Percentiles rank a stretch among this genome's conserved stretches.
Evolutionary conservation across 1,139 yeast genomes (phyloP).

Genomic region (Yamadazyma triangularis): DNA sequence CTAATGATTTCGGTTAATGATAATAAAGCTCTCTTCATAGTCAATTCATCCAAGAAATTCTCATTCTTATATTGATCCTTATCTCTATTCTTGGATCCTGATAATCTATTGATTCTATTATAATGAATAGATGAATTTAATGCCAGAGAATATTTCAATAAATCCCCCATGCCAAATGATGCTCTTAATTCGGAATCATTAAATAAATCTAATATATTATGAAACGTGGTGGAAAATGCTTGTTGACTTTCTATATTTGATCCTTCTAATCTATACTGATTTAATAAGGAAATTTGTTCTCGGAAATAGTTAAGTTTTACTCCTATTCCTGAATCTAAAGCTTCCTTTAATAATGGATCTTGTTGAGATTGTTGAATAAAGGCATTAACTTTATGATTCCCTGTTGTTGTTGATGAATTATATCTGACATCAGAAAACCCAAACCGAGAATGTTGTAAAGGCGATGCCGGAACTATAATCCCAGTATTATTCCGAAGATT

Average conservation of each 20-base stretch:
- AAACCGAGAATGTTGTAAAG: constrained; percentile 6
- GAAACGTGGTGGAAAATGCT: constrained; percentile 19
- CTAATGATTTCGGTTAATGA: constrained; percentile 28
- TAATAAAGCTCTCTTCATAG: constrained; percentile 31
- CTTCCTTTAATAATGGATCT: constrained; percentile 21
- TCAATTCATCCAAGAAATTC: constrained; percentile 24
- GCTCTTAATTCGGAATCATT: constrained; percentile 25
- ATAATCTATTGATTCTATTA: constrained; percentile 29
- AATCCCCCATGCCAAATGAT: constrained; percentile 20
- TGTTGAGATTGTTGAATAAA: constrained; percentile 13
- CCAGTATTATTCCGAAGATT: constrained; percentile 32
- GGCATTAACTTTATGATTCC: constrained; percentile 6
- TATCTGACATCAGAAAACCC: neutral
- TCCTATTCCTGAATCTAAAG: constrained; percentile 15
- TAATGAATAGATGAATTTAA: constrained; percentile 25
- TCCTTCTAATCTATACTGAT: constrained; percentile 17
- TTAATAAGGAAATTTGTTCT: constrained; percentile 19
- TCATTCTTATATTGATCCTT: constrained; percentile 31
- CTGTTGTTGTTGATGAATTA: neutral
- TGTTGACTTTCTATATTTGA: constrained; percentile 15
- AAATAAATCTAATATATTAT: constrained; percentile 20
- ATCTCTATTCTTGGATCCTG: constrained; percentile 33
- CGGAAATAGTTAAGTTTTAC: constrained; percentile 24
- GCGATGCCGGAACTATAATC: constrained; percentile 12
- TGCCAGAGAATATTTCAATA: constrained; percentile 22